Percentiles rank a stretch among this genome's conserved stretches.
Conservation (phyloP, 805 yeast genomes). For the Starmerella gropengiesseri region DNA sequence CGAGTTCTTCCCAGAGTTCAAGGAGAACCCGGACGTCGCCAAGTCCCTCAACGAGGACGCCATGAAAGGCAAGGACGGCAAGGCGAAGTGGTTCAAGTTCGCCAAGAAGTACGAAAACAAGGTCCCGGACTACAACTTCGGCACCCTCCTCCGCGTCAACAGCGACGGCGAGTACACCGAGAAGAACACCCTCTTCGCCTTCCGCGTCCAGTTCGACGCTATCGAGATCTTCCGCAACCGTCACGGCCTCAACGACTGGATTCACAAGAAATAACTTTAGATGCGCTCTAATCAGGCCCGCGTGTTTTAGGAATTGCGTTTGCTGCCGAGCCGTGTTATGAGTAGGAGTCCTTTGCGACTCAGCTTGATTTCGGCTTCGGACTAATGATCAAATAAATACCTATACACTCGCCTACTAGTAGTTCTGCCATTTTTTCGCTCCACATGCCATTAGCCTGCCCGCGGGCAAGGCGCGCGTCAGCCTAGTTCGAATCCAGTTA, state of each 20-base stretch:
- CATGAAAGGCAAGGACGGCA: conserved; percentile 69
- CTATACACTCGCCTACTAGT: too few relatives aligned
- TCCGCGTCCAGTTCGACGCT: conserved; percentile 90
- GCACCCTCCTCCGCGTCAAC: conserved; percentile 77
- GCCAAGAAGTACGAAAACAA: conserved; percentile 69
- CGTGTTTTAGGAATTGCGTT: too few relatives aligned
- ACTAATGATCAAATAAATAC: too few relatives aligned
- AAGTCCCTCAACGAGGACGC: conserved; percentile 59
- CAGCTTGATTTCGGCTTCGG: too few relatives aligned
- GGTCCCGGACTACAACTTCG: conserved; percentile 88
- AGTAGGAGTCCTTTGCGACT: too few relatives aligned
- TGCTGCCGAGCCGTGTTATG: too few relatives aligned
- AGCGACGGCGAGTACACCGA: conserved; percentile 66
- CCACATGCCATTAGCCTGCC: too few relatives aligned
- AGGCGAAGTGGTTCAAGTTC: conserved; percentile 82
- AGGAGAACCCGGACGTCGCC: conserved; percentile 42
- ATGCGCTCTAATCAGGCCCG: neutral
- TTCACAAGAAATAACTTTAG: conserved; percentile 22
- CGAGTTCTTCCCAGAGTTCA: conserved; percentile 80
- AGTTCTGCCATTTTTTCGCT: neutral
- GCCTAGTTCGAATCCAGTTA: neutral
- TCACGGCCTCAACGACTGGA: conserved; percentile 88
- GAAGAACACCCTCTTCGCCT: conserved; percentile 74
- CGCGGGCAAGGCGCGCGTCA: too few relatives aligned
- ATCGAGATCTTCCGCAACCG: conserved; percentile 89